These are phyloP conservation scores for Pelargonium exstipulatum DNA, from an alignment of 441 rosid species.

Conservation along the genomic window DNA sequence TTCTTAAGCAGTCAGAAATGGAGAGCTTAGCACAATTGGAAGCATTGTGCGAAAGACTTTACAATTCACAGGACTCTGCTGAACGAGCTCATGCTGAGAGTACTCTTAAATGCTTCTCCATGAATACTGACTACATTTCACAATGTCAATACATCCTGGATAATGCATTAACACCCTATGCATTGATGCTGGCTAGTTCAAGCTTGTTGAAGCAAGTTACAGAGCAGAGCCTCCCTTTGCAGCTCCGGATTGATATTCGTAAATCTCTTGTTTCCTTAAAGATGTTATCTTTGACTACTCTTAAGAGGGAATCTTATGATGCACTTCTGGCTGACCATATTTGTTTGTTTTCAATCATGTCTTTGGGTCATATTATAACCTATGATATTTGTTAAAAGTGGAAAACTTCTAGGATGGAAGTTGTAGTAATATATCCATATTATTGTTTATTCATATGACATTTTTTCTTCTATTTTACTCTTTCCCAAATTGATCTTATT, in stretches of 20 bases:
- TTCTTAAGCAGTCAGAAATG: constrained; percentile 19
- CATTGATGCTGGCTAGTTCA: constrained; percentile 98
- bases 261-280: constrained; percentile 30
- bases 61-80: constrained; percentile 28
- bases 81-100: constrained; percentile 57
- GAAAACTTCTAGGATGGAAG: constrained; percentile 4
- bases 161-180: constrained; percentile 93
- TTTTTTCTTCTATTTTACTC: background rate
- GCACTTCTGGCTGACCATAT: too few species aligned
- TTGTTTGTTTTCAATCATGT: background rate
- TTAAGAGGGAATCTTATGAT: background rate
- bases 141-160: constrained; percentile 98
- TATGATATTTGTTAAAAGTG: background rate
- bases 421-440: background rate
- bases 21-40: constrained; percentile 28
- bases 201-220: constrained; percentile 96
- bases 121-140: constrained; percentile 78
- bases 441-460: background rate
- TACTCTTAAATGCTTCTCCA: constrained; percentile 84
- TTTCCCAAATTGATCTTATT: constrained; percentile 10
- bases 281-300: constrained; percentile 19
- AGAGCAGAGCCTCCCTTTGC: constrained; percentile 77
- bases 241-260: constrained; percentile 92
- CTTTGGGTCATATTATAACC: background rate
- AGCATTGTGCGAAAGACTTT: constrained; percentile 28